phyloP scores from a whole-genome alignment of 768 basidiomycete species.

The Psilocybe sp. region DNA sequence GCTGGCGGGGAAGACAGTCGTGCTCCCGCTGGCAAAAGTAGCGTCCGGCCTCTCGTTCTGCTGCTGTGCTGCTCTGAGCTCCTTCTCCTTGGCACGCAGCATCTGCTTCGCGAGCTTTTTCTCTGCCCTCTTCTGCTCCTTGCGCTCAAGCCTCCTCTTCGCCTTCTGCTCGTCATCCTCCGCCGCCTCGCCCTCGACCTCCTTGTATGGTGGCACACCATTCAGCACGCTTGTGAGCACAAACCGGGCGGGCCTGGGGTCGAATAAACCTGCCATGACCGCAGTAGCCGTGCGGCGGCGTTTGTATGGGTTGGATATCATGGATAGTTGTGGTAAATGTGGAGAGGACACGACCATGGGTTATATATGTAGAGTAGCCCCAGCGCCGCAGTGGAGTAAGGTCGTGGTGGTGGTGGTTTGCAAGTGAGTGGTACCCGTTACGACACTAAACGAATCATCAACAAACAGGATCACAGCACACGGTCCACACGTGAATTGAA shows the following conservation, averaged over 20 bases:
- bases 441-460: constrained; percentile 45
- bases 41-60: constrained; percentile 26
- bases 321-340: constrained; percentile 21
- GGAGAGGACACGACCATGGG: constrained; percentile 26
- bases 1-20: constrained; percentile 17
- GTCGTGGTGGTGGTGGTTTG: constrained; percentile 57
- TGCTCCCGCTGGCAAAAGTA: constrained; percentile 25
- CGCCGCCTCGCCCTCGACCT: constrained; percentile 41
- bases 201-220: constrained; percentile 65
- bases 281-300: constrained; percentile 68
- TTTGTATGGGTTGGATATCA: constrained; percentile 32
- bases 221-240: constrained; percentile 79
- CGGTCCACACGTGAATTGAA: constrained; percentile 9
- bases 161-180: constrained; percentile 51
- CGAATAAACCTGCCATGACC: constrained; percentile 75
- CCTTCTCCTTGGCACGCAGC: constrained; percentile 31
- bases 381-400: constrained; percentile 41
- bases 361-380: constrained; percentile 29
- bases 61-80: constrained; percentile 22
- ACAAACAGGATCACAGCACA: constrained; percentile 48
- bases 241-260: constrained; percentile 64
- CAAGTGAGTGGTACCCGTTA: constrained; percentile 47
- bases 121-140: constrained; percentile 50
- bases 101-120: constrained; percentile 34
- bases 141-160: constrained; percentile 53